Base-by-base conservation (phyloP, 164 flowering plant species). In the Liriodendron chinense region DNA sequence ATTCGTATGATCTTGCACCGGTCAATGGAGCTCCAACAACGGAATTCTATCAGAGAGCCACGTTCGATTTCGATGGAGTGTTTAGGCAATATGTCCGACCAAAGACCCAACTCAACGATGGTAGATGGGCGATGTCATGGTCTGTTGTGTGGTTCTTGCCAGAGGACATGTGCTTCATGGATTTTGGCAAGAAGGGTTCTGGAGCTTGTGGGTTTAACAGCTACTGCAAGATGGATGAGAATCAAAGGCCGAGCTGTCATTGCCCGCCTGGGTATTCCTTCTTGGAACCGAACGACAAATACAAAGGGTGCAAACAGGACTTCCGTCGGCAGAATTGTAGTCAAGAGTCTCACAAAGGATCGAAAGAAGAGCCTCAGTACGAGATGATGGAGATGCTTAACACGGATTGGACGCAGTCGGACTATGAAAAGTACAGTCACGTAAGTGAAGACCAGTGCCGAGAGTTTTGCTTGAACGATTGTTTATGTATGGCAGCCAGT, bases 41-140 rank as follows among this genome's bases (percentile, higher is more conserved):
- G 0, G 79, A 80, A 6, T 75, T 76, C 66, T 84, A 89, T 63
- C 83, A 82, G 14, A 80, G 83, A 57, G 87, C 80, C 13, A 78
- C 75, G 20, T 48, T 86, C 7, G 86, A 84, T n/a, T 79, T 43
- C 74, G 90, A 87, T 75, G 89, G 90, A 3, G 82, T 87, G 69
- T 76, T 86, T 22, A 68, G 79, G 18, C 13, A 53, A 53, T 53
- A 53, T 16, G 13, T 53, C 59, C 18, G 59, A 13, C 59, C 59
- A 53, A 53, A 53, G 18, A 53, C 65, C 81, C 76, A 3, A 84
- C 48, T 53, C 7, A 47, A 34, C 0, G 53, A 71, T 74, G 75
- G 65, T 80, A 23, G 13, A 16, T 1, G 69, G 77, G 20, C 68
- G 0, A 23, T 53, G 24, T 48, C 73, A 25, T 76, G 73, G 78